Evolutionary conservation across 2,329 filamentous ascomycete species (phyloP).

Genomic region (Stagonosporopsis chrysanthemi): DNA sequence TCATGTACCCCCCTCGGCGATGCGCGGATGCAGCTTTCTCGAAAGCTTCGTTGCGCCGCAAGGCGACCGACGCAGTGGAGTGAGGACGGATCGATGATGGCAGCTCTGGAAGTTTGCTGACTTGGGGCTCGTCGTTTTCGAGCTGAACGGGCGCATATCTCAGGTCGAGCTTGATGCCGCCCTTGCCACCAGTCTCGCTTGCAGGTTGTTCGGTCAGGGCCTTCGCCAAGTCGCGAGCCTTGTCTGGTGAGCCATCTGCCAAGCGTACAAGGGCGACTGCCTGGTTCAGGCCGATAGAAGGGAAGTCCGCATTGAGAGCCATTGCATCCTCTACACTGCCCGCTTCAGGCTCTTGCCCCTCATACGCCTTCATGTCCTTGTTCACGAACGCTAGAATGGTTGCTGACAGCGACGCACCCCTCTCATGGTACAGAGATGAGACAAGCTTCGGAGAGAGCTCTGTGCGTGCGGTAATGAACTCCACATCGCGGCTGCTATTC

Average conservation of each 20-base stretch:
- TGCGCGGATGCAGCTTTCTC: constrained; percentile 65
- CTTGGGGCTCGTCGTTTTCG: constrained; percentile 38
- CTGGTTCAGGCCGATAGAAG: constrained; percentile 57
- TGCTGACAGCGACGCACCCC: constrained; percentile 61
- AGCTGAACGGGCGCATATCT: constrained; percentile 54
- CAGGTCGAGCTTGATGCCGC: constrained; percentile 58
- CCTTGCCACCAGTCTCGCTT: constrained; percentile 35
- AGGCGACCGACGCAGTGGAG: constrained; percentile 54
- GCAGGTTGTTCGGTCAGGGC: constrained; percentile 56
- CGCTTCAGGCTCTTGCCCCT: constrained; percentile 49
- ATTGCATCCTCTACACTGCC: constrained; percentile 58
- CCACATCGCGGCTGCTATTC: constrained; percentile 63
- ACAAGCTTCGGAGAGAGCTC: constrained; percentile 57
- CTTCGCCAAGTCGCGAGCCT: constrained; percentile 67
- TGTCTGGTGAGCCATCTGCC: constrained; percentile 63
- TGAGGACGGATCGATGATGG: constrained; percentile 43
- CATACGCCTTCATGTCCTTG: constrained; percentile 53
- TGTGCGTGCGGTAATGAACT: constrained; percentile 65
- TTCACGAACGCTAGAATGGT: constrained; percentile 65
- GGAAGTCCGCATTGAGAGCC: constrained; percentile 64
- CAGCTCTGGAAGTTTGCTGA: constrained; percentile 37
- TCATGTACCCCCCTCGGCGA: constrained; percentile 70
- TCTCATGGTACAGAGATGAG: constrained; percentile 65
- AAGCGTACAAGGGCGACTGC: constrained; percentile 63
- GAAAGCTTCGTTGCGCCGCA: constrained; percentile 61